These are phyloP conservation scores for Pyrrhoderma noxium DNA, from an alignment of 1,284 basidiomycete species.

Conservation along the genomic window DNA sequence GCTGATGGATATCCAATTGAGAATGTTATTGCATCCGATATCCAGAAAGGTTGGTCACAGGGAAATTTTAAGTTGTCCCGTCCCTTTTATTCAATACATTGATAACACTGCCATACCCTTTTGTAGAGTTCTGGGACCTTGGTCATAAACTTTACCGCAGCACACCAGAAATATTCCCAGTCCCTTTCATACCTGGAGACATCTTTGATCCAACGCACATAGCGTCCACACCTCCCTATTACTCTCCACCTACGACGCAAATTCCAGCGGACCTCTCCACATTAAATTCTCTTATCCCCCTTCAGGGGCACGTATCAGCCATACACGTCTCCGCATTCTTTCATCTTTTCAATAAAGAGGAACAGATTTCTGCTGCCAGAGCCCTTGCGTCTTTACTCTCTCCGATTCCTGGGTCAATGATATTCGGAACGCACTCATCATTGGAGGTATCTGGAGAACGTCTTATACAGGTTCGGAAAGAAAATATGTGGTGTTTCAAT, in stretches of 20 bases:
- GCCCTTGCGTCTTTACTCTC: constrained; percentile 35
- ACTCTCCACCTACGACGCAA: constrained; percentile 21
- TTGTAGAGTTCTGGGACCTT: constrained; percentile 22
- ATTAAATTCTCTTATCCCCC: constrained; percentile 34
- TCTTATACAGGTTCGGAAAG: not conserved
- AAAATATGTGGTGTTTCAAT: constrained; percentile 12
- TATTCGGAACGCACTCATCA: constrained; percentile 30
- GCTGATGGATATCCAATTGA: constrained; percentile 22
- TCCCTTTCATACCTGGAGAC: constrained; percentile 22
- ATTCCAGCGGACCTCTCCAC: constrained; percentile 27
- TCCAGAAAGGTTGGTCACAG: constrained; percentile 17
- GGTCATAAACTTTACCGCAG: constrained; percentile 23
- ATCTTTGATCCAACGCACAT: constrained; percentile 27
- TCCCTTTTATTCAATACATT: not conserved
- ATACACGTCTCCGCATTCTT: constrained; percentile 45
- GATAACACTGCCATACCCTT: not conserved
- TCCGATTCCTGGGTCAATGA: constrained; percentile 30
- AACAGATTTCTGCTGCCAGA: constrained; percentile 35
- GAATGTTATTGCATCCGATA: constrained; percentile 22
- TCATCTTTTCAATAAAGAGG: constrained; percentile 41
- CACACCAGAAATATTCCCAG: constrained; percentile 19
- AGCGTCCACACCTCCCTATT: constrained; percentile 25
- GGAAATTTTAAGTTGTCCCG: too few relatives aligned
- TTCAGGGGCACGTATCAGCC: constrained; percentile 38
- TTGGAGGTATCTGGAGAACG: constrained; percentile 23